These are phyloP conservation scores for Podospora fimiseda DNA, from an alignment of 495 filamentous ascomycete genomes.

Conservation along the genomic window DNA sequence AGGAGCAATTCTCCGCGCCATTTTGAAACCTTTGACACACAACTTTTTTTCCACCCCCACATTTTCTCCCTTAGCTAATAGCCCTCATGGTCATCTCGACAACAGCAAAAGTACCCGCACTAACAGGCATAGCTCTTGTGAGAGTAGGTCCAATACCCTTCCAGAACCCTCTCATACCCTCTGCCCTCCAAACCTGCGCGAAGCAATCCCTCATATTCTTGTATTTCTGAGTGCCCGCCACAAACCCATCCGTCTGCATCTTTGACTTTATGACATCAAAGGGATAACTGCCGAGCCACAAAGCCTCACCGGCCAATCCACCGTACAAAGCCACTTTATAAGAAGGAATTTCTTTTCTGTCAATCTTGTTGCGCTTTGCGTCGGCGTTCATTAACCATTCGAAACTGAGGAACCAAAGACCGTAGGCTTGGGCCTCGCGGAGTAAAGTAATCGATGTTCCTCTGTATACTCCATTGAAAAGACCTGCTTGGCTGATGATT, in stretches of 20 bases:
- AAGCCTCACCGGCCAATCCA: slow-evolving; percentile 84
- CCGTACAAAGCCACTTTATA: slow-evolving; percentile 89
- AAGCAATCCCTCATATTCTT: slow-evolving; percentile 86
- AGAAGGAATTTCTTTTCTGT: slow-evolving; percentile 67
- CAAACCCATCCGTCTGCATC: slow-evolving; percentile 96
- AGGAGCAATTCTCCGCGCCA: background rate
- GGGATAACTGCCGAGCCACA: slow-evolving; percentile 91
- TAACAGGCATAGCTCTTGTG: slow-evolving; percentile 94
- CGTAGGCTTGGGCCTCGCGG: slow-evolving; percentile 91
- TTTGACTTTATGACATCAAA: slow-evolving; percentile 98
- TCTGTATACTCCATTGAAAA: slow-evolving; percentile 71
- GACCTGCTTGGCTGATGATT: slow-evolving; percentile 60
- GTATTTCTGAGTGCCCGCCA: slow-evolving; percentile 53
- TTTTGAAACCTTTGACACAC: no score
- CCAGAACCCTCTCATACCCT: slow-evolving; percentile 87
- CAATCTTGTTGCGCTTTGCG: slow-evolving; percentile 63
- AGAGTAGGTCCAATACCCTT: slow-evolving; percentile 92
- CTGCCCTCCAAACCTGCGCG: slow-evolving; percentile 66
- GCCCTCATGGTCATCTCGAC: slow-evolving; percentile 59
- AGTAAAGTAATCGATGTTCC: slow-evolving; percentile 79
- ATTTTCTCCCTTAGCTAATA: slow-evolving; percentile 35
- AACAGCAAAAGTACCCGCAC: slow-evolving; percentile 91
- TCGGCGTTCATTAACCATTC: slow-evolving; percentile 95
- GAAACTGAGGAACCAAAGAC: slow-evolving; percentile 88
- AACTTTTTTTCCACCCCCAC: background rate